Base-by-base conservation (phyloP, 73 alveolate species). In the Paramecium biaurelia region DNA sequence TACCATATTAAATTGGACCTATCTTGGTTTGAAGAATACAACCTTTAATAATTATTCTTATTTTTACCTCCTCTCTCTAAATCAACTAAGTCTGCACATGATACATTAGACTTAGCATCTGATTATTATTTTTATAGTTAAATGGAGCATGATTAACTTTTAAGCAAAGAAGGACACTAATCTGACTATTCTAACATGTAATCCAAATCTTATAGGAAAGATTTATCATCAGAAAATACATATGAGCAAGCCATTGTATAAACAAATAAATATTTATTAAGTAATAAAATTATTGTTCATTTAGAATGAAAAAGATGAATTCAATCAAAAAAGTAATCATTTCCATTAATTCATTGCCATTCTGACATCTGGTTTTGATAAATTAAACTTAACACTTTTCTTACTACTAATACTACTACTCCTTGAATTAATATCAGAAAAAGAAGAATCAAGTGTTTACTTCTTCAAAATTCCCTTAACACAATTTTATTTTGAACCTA, bases 51-150 rank as follows among this genome's bases (percentile, higher is more conserved):
- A 12, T 30, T 79, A 41, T 79, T n/a, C n/a, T 2, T n/a, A 12
- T 7, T 45, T 53, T 53, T 53, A 38, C 94, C 94, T 68, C 94
- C 94, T 89, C 94, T 89, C 21, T 76, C 82, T 14, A 89, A 41
- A 18, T 63, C 24, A 43, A 89, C 37, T 11, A 89, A 18, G n/a
- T 79, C 90, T 38, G 76, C 76, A 20, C 30, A 37, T 1, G 72
- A 79, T 9, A 41, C 63, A 79, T 79, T 79, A 15, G 70, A 63
- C 26, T 32, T 63, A 63, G 53, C 24, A 26, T 43, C 47, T 30
- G 90, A 79, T 79, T 79, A 45, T 41, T 79, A 43, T 14, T 79
- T 42, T 1, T 72, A 42, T 12, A 38, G 14, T 8, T 72, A 72
- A 3, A 72, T 72, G 10, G 56, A 72, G 38, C 58, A 72, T 8